These are phyloP conservation scores for Ganoderma boninense DNA, from an alignment of 1,284 basidiomycete genomes.

Conservation along the genomic window DNA sequence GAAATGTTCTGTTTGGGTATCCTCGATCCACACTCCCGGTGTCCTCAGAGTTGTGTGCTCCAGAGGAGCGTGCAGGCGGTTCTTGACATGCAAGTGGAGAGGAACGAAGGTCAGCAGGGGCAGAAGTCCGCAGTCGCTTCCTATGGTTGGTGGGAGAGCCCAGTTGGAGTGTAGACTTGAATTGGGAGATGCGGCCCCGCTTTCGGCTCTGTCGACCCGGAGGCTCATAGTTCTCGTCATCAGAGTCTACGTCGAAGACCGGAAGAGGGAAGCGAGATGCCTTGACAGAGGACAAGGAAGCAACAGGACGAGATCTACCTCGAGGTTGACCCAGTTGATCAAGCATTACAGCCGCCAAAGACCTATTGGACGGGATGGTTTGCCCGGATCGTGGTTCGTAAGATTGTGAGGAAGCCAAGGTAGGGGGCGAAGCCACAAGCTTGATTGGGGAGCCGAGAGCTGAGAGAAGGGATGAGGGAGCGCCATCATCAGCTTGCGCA, in stretches of 20 bases:
- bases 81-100: neutral
- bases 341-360: slow-evolving; percentile 20
- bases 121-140: slow-evolving; percentile 17
- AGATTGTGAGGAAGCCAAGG: neutral
- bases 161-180: neutral
- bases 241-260: slow-evolving; percentile 12
- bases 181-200: slow-evolving; percentile 12
- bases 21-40: neutral
- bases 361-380: neutral
- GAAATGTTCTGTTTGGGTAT: slow-evolving; percentile 54
- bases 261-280: slow-evolving; percentile 13
- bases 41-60: neutral
- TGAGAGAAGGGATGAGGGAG: slow-evolving; percentile 11
- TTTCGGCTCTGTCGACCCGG: slow-evolving; percentile 15
- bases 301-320: neutral
- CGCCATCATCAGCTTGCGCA: slow-evolving; percentile 1
- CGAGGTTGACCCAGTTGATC: slow-evolving; percentile 17
- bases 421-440: neutral
- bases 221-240: slow-evolving; percentile 29
- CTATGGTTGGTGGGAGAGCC: neutral
- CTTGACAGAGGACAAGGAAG: slow-evolving; percentile 15
- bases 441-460: slow-evolving; percentile 23
- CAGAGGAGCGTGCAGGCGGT: neutral
- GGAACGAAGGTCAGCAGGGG: neutral
- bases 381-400: slow-evolving; percentile 10